Evolutionary conservation across 2,329 filamentous ascomycete species (phyloP).

Genomic region (Tricladium varicosporioides): DNA sequence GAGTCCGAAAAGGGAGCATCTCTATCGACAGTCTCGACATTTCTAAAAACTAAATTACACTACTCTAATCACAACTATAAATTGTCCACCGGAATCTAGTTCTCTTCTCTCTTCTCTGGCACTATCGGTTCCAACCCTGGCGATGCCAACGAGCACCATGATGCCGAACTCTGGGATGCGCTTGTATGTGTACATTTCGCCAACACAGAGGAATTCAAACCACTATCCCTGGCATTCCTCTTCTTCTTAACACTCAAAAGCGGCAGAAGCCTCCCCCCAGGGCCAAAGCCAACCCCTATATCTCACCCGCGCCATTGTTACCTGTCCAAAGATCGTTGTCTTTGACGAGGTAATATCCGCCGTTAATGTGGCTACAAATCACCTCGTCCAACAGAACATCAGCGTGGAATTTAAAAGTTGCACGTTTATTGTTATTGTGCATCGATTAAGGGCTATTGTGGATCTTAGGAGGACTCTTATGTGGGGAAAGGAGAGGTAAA

Average conservation of each 20-base stretch:
- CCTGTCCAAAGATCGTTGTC: conserved; percentile 73
- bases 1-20: conserved; percentile 64
- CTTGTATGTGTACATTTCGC: conserved; percentile 66
- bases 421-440: conserved; percentile 73
- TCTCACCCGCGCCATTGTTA: conserved; percentile 70
- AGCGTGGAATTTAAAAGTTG: conserved; percentile 67
- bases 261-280: conserved; percentile 72
- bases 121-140: conserved; percentile 76
- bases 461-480: conserved; percentile 76
- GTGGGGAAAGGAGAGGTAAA: conserved; percentile 64
- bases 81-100: conserved; percentile 85
- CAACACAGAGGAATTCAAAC: conserved; percentile 41
- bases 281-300: conserved; percentile 76
- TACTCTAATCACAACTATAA: conserved; percentile 69
- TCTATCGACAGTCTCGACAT: conserved; percentile 74
- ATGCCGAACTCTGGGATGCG: conserved; percentile 67
- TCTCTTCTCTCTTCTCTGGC: conserved; percentile 76
- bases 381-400: conserved; percentile 70
- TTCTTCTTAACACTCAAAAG: conserved; percentile 65
- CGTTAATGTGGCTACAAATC: conserved; percentile 75
- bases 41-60: conserved; percentile 64
- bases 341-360: conserved; percentile 78
- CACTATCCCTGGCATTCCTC: conserved; percentile 65
- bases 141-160: conserved; percentile 68
- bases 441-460: conserved; percentile 72